phyloP scores from a whole-genome alignment of 148 eudicot species.

The Talinum fruticosum region DNA sequence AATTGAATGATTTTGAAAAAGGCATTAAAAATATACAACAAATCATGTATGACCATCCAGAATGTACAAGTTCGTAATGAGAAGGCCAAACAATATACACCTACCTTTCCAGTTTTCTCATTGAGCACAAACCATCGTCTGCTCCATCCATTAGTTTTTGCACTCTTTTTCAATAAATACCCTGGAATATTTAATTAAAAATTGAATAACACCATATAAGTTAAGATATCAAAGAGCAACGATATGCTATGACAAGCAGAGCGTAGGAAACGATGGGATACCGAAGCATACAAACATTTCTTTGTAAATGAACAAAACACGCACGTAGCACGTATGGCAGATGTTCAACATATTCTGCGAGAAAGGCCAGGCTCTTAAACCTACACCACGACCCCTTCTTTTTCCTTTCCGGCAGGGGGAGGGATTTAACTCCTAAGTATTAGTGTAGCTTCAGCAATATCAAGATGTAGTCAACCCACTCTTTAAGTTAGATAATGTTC shows the following conservation, averaged over 20 bases:
- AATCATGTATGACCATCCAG: background rate
- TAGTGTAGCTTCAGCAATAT: background rate
- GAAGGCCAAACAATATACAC: constrained; percentile 14
- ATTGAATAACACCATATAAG: background rate
- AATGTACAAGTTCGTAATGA: background rate
- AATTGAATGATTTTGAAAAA: too few relatives aligned
- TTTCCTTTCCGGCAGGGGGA: background rate
- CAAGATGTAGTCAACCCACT: background rate
- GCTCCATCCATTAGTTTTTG: constrained; percentile 89
- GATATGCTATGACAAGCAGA: background rate
- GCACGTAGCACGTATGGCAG: background rate
- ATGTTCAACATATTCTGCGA: background rate
- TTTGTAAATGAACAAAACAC: background rate
- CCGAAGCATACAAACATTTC: too few relatives aligned
- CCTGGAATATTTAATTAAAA: constrained; percentile 42
- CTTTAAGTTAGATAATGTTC: too few relatives aligned
- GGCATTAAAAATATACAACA: background rate
- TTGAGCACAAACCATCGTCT: constrained; percentile 93
- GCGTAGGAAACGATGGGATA: too few relatives aligned
- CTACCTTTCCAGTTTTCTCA: constrained; percentile 93
- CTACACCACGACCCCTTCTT: too few relatives aligned
- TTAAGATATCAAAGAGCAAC: background rate
- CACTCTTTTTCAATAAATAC: constrained; percentile 82
- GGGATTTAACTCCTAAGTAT: background rate
- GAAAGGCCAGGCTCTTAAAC: background rate